Conservation (phyloP, 164 flowering plant genomes). For the Liriodendron chinense region DNA sequence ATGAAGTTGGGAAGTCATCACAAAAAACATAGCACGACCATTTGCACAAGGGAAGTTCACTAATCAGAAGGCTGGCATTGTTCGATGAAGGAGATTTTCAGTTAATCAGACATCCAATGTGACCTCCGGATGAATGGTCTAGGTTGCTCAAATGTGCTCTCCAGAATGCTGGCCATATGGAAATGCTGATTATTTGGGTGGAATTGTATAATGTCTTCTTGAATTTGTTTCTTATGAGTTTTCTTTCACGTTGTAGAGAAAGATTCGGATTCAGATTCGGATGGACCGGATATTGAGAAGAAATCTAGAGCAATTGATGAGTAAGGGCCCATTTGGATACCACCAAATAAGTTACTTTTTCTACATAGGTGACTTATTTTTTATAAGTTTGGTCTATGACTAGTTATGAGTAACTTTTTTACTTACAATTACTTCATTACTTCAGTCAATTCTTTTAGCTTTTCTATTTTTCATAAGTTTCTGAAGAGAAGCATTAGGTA, state of each 20-base stretch:
- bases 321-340: no score
- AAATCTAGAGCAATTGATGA: conserved; percentile 56
- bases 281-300: conserved; percentile 32
- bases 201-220: conserved; percentile 48
- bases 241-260: conserved; percentile 24
- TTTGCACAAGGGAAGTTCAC: not conserved
- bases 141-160: conserved; percentile 34
- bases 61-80: not conserved
- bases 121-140: conserved; percentile 25
- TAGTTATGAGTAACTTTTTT: no score
- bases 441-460: no score
- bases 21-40: not conserved
- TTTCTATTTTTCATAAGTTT: no score
- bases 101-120: not conserved
- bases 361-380: no score
- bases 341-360: no score
- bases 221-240: conserved; percentile 36
- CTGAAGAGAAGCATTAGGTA: no score
- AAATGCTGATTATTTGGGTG: conserved; percentile 46
- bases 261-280: conserved; percentile 34
- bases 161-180: conserved; percentile 52
- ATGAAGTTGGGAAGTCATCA: not conserved
- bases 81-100: not conserved
- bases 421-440: no score
- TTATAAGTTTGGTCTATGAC: no score